Evolutionary conservation across 371 early-diverging fungal genomes (phyloP).

Genomic region (Mucor sp.): DNA sequence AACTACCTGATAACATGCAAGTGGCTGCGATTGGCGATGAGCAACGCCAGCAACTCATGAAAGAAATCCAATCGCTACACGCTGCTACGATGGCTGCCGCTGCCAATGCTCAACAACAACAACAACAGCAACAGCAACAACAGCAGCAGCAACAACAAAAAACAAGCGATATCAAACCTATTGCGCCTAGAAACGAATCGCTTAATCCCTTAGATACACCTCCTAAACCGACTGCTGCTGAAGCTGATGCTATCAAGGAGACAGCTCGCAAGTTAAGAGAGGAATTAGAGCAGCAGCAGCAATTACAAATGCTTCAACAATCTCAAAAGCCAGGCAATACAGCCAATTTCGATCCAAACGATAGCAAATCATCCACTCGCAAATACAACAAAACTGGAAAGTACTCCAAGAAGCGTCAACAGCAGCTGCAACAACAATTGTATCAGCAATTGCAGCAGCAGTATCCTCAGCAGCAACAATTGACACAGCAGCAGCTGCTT

Average conservation of each 20-base stretch:
- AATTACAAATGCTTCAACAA: constrained; percentile 20
- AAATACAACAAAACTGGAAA: constrained; percentile 68
- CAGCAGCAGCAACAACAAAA: constrained; percentile 5
- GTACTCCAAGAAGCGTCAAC: constrained; percentile 62
- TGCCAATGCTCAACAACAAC: constrained; percentile 27
- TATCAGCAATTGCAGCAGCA: constrained; percentile 27
- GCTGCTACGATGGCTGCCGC: constrained; percentile 54
- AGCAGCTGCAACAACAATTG: constrained; percentile 25
- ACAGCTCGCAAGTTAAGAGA: constrained; percentile 42
- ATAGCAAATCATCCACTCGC: constrained; percentile 51
- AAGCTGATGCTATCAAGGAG: constrained; percentile 41
- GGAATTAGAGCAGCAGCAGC: constrained; percentile 38
- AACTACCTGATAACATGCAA: constrained; percentile 62
- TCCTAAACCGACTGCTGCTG: constrained; percentile 34
- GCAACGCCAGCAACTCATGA: constrained; percentile 50
- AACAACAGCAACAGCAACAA: constrained; percentile 11
- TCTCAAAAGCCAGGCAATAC: not conserved
- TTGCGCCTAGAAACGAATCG: constrained; percentile 35
- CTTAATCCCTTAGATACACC: constrained; percentile 31
- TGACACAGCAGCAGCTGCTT: constrained; percentile 36
- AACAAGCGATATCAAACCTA: constrained; percentile 21
- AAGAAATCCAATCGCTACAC: constrained; percentile 59
- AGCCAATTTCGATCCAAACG: constrained; percentile 1
- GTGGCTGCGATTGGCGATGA: constrained; percentile 52
- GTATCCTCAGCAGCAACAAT: constrained; percentile 30